Conservation (phyloP, 805 yeast species). For the Lachancea quebecensis region DNA sequence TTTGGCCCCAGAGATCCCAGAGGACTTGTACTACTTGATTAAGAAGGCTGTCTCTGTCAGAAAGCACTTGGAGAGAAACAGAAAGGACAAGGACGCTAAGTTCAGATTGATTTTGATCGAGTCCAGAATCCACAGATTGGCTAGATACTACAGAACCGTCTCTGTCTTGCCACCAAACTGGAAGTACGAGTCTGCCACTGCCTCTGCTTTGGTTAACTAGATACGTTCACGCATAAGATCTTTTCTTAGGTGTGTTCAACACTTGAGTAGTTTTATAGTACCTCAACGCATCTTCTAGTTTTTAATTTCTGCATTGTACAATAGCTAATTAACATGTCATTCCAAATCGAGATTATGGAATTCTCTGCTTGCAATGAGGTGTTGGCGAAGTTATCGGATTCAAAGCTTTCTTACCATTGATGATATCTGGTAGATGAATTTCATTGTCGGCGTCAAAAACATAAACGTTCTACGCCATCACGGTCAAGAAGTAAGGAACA, state of each 20-base stretch:
- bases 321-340: too few relatives aligned
- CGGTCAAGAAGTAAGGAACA: too few relatives aligned
- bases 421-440: too few relatives aligned
- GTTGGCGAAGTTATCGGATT: too few relatives aligned
- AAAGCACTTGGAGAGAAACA: constrained; percentile 99
- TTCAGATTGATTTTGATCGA: constrained; percentile 99
- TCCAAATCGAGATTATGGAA: too few relatives aligned
- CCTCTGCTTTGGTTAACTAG: constrained; percentile 99
- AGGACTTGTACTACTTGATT: constrained; percentile 97
- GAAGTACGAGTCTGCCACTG: constrained; percentile 99
- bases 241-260: constrained; percentile 1
- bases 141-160: constrained; percentile 99
- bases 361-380: too few relatives aligned
- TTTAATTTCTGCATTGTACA: too few relatives aligned
- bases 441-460: too few relatives aligned
- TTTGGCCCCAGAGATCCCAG: constrained; percentile 99
- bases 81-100: constrained; percentile 99
- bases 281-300: too few relatives aligned
- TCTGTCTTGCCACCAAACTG: constrained; percentile 99
- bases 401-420: too few relatives aligned
- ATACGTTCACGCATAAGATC: constrained; percentile 9
- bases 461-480: too few relatives aligned
- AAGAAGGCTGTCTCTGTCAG: constrained; percentile 99
- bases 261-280: neutral
- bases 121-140: constrained; percentile 99